Percentiles rank a stretch among this genome's conserved stretches.
phyloP scores from a whole-genome alignment of 2,329 filamentous ascomycete genomes.

The Phyllosticta citrichinensis region DNA sequence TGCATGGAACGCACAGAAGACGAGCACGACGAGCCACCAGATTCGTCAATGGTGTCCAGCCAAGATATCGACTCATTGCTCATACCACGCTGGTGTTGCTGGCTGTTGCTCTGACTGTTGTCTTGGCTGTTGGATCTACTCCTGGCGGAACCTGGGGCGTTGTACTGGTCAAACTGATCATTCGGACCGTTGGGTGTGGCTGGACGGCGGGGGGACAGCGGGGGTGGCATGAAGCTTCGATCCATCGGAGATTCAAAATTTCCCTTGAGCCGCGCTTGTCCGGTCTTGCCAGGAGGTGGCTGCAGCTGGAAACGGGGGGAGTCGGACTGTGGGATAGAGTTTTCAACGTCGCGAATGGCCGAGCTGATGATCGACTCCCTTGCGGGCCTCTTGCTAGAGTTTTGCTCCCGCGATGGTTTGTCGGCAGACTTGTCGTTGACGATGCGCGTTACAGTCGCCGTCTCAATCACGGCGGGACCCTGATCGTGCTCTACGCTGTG shows the following conservation, averaged over 20 bases:
- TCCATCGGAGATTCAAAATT: slow-evolving; percentile 42
- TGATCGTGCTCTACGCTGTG: slow-evolving; percentile 25
- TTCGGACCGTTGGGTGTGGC: slow-evolving; percentile 32
- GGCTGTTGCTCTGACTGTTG: slow-evolving; percentile 2
- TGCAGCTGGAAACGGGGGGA: not conserved
- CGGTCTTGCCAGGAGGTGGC: slow-evolving; percentile 13
- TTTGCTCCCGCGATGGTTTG: slow-evolving; percentile 10
- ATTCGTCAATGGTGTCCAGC: slow-evolving; percentile 92
- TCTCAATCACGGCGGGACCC: slow-evolving; percentile 38
- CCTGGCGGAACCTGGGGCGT: slow-evolving; percentile 12
- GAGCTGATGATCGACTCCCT: slow-evolving; percentile 31
- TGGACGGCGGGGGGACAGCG: slow-evolving; percentile 56
- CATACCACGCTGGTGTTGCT: slow-evolving; percentile 37
- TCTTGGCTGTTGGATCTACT: slow-evolving; percentile 3
- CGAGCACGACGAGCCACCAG: slow-evolving; percentile 60
- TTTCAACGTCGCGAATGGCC: slow-evolving; percentile 33
- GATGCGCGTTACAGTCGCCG: slow-evolving; percentile 44
- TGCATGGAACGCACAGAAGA: slow-evolving; percentile 75
- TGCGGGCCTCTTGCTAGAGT: not conserved
- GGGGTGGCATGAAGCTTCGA: slow-evolving; percentile 56
- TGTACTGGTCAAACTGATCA: slow-evolving; percentile 15
- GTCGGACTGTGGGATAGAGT: slow-evolving; percentile 18
- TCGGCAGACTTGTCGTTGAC: slow-evolving; percentile 32
- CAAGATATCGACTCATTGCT: slow-evolving; percentile 81
- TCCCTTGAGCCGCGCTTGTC: not conserved